Evolutionary conservation across 345 rosid species (phyloP).

Genomic region (Euphorbia lathyris): DNA sequence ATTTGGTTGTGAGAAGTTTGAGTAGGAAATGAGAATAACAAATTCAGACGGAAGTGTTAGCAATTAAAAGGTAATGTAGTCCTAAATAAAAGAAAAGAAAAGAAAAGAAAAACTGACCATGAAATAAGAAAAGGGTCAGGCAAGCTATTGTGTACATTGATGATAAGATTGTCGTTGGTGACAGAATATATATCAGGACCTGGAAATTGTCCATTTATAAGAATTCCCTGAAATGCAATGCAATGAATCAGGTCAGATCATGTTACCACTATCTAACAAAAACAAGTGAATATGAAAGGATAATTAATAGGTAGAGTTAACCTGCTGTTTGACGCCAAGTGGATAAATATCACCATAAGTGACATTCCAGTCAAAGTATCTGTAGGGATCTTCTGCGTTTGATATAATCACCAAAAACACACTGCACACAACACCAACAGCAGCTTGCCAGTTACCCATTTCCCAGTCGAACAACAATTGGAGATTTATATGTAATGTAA

Average conservation of each 20-base stretch:
- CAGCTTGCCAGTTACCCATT: too few relatives aligned
- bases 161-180: constrained; percentile 25
- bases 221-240: constrained; percentile 28
- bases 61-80: too few relatives aligned
- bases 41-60: too few relatives aligned
- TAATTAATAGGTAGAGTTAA: too few relatives aligned
- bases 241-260: too few relatives aligned
- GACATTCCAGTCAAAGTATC: constrained; percentile 75
- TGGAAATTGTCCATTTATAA: constrained; percentile 31
- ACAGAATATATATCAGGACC: constrained; percentile 28
- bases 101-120: constrained; percentile 13
- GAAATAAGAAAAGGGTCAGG: constrained; percentile 30
- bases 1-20: too few relatives aligned
- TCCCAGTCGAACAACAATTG: too few relatives aligned
- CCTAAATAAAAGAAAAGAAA: neutral
- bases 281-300: too few relatives aligned
- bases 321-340: constrained; percentile 76
- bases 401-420: constrained; percentile 11
- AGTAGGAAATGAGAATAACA: too few relatives aligned
- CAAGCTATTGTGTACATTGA: constrained; percentile 26
- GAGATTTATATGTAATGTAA: too few relatives aligned
- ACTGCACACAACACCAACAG: neutral
- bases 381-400: constrained; percentile 59
- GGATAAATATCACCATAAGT: constrained; percentile 79
- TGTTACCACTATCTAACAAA: too few relatives aligned